A percentile compares a stretch with the other conserved stretches of the same genome.
phyloP scores from a whole-genome alignment of 2,329 filamentous ascomycete genomes.

The Lasiodiplodia citricola region DNA sequence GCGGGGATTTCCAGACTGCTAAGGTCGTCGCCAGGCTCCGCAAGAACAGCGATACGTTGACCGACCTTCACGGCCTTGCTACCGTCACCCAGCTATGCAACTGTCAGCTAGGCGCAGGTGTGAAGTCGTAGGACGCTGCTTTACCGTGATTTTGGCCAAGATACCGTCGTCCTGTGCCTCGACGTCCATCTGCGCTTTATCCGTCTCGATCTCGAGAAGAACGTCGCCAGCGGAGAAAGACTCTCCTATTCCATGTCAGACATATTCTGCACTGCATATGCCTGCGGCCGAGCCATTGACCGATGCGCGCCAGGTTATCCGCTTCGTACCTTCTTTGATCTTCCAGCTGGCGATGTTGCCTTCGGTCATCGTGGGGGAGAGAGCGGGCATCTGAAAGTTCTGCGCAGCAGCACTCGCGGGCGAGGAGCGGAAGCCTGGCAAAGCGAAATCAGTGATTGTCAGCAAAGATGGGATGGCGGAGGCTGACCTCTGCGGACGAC shows the following conservation, averaged over 20 bases:
- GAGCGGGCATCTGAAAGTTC: slow-evolving; percentile 89
- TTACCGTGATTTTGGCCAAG: slow-evolving; percentile 77
- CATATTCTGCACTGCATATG: neutral
- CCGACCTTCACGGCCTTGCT: slow-evolving; percentile 80
- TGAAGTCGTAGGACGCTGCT: slow-evolving; percentile 8
- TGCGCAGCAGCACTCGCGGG: slow-evolving; percentile 72
- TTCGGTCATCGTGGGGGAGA: slow-evolving; percentile 93
- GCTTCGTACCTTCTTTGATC: slow-evolving; percentile 73
- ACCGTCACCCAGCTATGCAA: slow-evolving; percentile 64
- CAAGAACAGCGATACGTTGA: slow-evolving; percentile 79
- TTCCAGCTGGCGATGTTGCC: slow-evolving; percentile 86
- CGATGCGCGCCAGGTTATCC: neutral
- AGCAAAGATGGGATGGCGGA: slow-evolving; percentile 24
- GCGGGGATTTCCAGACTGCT: slow-evolving; percentile 74
- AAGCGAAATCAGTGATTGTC: slow-evolving; percentile 8
- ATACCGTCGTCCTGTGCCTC: slow-evolving; percentile 90
- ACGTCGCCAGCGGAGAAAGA: slow-evolving; percentile 83
- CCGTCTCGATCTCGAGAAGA: slow-evolving; percentile 88
- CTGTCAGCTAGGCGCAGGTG: slow-evolving; percentile 9
- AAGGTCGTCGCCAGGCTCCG: slow-evolving; percentile 81
- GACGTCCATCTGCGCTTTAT: slow-evolving; percentile 94
- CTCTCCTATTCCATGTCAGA: slow-evolving; percentile 59
- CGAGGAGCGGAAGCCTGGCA: slow-evolving; percentile 67
- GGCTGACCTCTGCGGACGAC: slow-evolving; percentile 63
- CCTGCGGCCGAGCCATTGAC: neutral